phyloP scores from a whole-genome alignment of 805 yeast genomes.

The Isabelozyma rhagii region DNA sequence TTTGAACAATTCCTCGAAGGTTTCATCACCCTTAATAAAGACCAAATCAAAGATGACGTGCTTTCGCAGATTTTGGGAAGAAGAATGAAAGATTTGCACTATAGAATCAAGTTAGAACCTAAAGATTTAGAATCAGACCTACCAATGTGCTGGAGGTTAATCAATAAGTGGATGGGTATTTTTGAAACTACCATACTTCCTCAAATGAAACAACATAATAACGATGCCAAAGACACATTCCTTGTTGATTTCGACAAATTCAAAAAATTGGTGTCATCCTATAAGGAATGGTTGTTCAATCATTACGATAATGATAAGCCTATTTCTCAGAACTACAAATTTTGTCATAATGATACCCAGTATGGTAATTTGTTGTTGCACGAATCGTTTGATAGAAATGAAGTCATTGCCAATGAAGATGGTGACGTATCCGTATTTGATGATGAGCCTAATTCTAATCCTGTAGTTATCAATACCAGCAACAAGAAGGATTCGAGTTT shows the following conservation, averaged over 20 bases:
- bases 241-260: conserved; percentile 50
- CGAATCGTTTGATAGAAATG: conserved; percentile 50
- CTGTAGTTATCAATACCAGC: conserved; percentile 20
- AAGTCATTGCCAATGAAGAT: conserved; percentile 21
- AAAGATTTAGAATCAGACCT: conserved; percentile 52
- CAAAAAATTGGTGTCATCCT: conserved; percentile 44
- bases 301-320: conserved; percentile 42
- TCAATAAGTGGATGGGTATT: conserved; percentile 66
- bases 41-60: conserved; percentile 70
- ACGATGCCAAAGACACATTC: conserved; percentile 34
- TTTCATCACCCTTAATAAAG: conserved; percentile 70
- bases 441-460: neutral
- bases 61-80: conserved; percentile 84
- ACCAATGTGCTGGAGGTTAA: conserved; percentile 66
- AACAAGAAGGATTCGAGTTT: conserved; percentile 46
- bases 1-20: conserved; percentile 90
- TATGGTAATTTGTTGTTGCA: conserved; percentile 84
- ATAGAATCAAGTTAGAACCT: conserved; percentile 62
- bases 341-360: conserved; percentile 96
- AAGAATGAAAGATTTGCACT: conserved; percentile 93
- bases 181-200: conserved; percentile 42
- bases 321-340: conserved; percentile 54
- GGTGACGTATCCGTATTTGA: neutral
- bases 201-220: conserved; percentile 22
- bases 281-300: conserved; percentile 59